Conservation (phyloP, 2,329 filamentous ascomycete species). For the Rutstroemia sydowiana region DNA sequence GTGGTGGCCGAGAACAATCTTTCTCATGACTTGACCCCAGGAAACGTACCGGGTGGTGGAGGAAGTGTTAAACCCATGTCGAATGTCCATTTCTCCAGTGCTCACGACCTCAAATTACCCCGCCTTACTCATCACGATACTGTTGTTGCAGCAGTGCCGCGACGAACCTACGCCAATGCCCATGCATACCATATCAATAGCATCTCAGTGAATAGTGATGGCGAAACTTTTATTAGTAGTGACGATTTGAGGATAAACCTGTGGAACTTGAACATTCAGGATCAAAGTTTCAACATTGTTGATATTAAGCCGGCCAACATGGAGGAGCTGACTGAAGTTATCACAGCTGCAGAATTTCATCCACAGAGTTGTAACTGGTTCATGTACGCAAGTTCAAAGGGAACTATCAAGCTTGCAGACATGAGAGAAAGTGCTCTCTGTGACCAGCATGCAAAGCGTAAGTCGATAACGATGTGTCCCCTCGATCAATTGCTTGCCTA, state of each 20-base stretch:
- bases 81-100: constrained; percentile 67
- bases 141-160: constrained; percentile 90
- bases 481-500: constrained; percentile 14
- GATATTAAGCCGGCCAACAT: constrained; percentile 99
- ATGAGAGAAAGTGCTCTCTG: constrained; percentile 97
- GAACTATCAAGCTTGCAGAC: constrained; percentile 96
- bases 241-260: constrained; percentile 96
- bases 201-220: constrained; percentile 99
- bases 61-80: constrained; percentile 68
- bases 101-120: constrained; percentile 82
- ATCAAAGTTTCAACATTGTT: constrained; percentile 99
- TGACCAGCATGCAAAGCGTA: constrained; percentile 91
- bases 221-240: constrained; percentile 98
- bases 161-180: constrained; percentile 94
- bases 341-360: constrained; percentile 96
- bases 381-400: constrained; percentile 99
- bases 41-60: constrained; percentile 60
- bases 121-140: constrained; percentile 97
- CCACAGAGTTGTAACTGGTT: constrained; percentile 98
- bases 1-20: constrained; percentile 99
- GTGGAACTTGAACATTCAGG: constrained; percentile 98
- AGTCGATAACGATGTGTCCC: constrained; percentile 10
- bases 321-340: constrained; percentile 98
- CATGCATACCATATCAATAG: constrained; percentile 99
- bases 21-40: constrained; percentile 85